phyloP scores from a whole-genome alignment of 208 protist genomes.

The Leishmania guyanensis region DNA sequence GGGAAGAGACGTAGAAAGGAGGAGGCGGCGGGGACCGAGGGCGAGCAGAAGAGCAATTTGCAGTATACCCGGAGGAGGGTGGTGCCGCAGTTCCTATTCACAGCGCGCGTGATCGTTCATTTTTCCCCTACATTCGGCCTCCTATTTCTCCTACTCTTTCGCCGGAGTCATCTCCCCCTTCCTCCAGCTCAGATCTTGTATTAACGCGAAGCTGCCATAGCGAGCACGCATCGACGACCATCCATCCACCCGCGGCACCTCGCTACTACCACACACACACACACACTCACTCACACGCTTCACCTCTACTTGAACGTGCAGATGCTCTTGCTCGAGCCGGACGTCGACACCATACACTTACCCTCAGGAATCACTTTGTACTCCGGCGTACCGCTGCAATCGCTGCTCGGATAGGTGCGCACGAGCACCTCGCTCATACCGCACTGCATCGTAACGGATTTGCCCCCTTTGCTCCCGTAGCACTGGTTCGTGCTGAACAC shows the following conservation, averaged over 20 bases:
- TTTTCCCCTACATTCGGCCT: not conserved
- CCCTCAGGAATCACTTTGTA: not conserved
- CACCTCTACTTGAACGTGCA: conserved; percentile 6
- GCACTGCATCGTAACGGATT: conserved; percentile 34
- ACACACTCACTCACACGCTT: not conserved
- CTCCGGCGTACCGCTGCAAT: conserved; percentile 37
- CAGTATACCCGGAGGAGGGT: not conserved
- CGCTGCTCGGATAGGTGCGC: conserved; percentile 22
- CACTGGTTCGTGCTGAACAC: conserved; percentile 15
- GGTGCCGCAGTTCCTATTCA: not conserved
- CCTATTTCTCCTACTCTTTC: not conserved
- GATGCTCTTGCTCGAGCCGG: conserved; percentile 4
- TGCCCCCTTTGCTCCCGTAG: conserved; percentile 1
- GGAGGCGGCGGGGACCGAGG: not conserved
- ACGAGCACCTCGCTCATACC: conserved; percentile 31
- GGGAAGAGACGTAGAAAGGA: not conserved
- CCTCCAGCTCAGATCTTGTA: not conserved
- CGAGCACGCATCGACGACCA: not conserved
- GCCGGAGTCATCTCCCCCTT: not conserved
- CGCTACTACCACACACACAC: not conserved
- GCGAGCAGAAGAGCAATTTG: not conserved
- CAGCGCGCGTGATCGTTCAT: not conserved
- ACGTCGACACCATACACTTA: conserved; percentile 28
- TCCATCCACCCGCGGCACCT: not conserved
- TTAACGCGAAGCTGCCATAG: not conserved